Conservation (phyloP, 805 yeast genomes). For the Myxozyma kluyveri region DNA sequence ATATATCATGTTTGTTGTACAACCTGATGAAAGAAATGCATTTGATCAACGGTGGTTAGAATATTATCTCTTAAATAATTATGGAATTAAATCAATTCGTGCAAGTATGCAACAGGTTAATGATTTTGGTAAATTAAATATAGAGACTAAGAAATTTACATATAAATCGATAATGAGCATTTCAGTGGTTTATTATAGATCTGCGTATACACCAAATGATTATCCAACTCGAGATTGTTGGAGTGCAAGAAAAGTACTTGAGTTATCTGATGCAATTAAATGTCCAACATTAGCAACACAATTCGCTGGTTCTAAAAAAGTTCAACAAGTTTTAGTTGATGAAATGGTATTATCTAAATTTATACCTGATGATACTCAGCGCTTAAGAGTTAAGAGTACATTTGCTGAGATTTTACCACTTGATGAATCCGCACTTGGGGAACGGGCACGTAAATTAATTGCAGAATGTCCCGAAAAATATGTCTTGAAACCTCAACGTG, state of each 20-base stretch:
- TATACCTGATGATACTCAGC: constrained; percentile 36
- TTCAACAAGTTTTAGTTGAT: constrained; percentile 82
- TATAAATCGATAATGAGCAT: constrained; percentile 57
- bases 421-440: constrained; percentile 48
- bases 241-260: constrained; percentile 72
- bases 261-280: constrained; percentile 75
- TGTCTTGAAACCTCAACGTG: constrained; percentile 96
- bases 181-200: constrained; percentile 83
- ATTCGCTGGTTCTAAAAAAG: constrained; percentile 87
- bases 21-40: constrained; percentile 80
- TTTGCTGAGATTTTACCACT: constrained; percentile 87
- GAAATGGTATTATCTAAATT: constrained; percentile 49
- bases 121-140: constrained; percentile 22
- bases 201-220: constrained; percentile 86
- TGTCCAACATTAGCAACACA: constrained; percentile 90
- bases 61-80: constrained; percentile 55
- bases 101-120: constrained; percentile 62
- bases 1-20: constrained; percentile 72
- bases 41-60: constrained; percentile 90
- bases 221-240: constrained; percentile 66
- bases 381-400: constrained; percentile 46
- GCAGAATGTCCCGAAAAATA: constrained; percentile 53
- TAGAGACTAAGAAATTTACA: constrained; percentile 7
- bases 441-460: constrained; percentile 27
- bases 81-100: constrained; percentile 62